A percentile compares a stretch with the other conserved stretches of the same genome.
Conservation (phyloP, 2,329 filamentous ascomycete genomes). For the Ceratocystis cubensis region DNA sequence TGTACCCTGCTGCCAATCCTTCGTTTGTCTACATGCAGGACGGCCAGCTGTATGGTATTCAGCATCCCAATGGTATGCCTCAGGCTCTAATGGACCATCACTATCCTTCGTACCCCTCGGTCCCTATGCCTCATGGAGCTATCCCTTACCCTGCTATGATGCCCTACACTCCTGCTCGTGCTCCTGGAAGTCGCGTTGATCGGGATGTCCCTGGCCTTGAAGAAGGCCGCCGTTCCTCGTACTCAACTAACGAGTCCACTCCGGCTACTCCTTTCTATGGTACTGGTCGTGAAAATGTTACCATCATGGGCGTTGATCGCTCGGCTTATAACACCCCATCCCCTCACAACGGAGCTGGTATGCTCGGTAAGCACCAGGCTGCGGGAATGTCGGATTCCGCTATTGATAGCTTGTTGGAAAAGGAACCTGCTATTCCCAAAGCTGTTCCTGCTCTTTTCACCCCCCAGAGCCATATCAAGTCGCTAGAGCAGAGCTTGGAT, state of each 20-base stretch:
- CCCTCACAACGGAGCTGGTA: conserved; percentile 43
- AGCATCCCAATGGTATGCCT: conserved; percentile 15
- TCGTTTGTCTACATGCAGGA: conserved; percentile 27
- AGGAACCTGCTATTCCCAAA: conserved; percentile 71
- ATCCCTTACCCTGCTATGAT: conserved; percentile 31
- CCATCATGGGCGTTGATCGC: conserved; percentile 41
- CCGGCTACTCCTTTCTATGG: conserved; percentile 54
- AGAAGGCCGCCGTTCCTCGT: conserved; percentile 50
- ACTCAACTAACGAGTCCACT: conserved; percentile 55
- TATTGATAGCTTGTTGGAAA: conserved; percentile 53
- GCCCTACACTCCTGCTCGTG: conserved; percentile 43
- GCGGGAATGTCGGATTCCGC: conserved; percentile 35
- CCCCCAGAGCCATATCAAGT: conserved; percentile 74
- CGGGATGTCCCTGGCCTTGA: conserved; percentile 47
- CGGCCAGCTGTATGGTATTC: conserved; percentile 30
- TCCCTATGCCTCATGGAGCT: conserved; percentile 28
- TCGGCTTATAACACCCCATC: conserved; percentile 56
- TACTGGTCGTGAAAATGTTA: conserved; percentile 45
- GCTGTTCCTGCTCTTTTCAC: conserved; percentile 85
- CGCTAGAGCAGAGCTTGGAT: conserved; percentile 83
- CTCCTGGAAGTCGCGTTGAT: conserved; percentile 37
- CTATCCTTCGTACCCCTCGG: conserved; percentile 9
- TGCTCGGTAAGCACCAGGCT: conserved; percentile 34
- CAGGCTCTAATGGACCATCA: conserved; percentile 13
- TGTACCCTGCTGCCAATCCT: conserved; percentile 14